Conservation (phyloP, 2,329 filamentous ascomycete genomes). For the Calonectria hawksworthii region DNA sequence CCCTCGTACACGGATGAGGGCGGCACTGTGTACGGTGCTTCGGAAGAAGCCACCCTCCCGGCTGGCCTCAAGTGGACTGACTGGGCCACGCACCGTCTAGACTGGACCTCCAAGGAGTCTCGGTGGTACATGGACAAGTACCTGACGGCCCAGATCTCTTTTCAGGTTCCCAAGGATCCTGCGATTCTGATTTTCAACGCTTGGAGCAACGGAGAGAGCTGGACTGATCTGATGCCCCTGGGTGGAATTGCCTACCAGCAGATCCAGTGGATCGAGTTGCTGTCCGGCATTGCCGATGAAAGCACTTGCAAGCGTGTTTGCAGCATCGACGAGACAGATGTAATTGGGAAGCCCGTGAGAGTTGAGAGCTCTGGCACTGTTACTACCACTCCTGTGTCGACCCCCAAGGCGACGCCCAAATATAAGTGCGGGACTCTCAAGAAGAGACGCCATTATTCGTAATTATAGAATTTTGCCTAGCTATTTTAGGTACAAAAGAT, state of each 20-base stretch:
- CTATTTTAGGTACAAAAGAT: background rate
- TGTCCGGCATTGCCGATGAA: slow-evolving; percentile 58
- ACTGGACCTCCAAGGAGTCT: slow-evolving; percentile 68
- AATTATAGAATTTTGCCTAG: background rate
- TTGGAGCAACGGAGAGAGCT: slow-evolving; percentile 71
- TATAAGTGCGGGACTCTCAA: background rate
- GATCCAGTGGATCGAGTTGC: slow-evolving; percentile 72
- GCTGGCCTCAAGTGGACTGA: slow-evolving; percentile 60
- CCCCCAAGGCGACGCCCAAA: background rate
- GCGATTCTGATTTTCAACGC: slow-evolving; percentile 68
- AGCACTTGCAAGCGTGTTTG: slow-evolving; percentile 36
- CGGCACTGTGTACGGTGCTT: slow-evolving; percentile 60
- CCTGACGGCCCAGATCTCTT: slow-evolving; percentile 63
- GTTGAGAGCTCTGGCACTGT: slow-evolving; percentile 24
- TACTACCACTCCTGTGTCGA: background rate
- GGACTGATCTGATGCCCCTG: slow-evolving; percentile 68
- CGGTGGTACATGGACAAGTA: slow-evolving; percentile 68
- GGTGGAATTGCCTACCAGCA: slow-evolving; percentile 66
- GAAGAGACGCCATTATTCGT: background rate
- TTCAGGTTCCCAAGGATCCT: slow-evolving; percentile 66
- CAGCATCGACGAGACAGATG: slow-evolving; percentile 46
- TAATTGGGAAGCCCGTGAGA: slow-evolving; percentile 55
- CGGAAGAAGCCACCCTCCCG: slow-evolving; percentile 59
- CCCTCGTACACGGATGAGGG: slow-evolving; percentile 62
- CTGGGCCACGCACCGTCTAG: slow-evolving; percentile 70